Conservation (phyloP, 768 basidiomycete genomes). For the Podaxis sp. region DNA sequence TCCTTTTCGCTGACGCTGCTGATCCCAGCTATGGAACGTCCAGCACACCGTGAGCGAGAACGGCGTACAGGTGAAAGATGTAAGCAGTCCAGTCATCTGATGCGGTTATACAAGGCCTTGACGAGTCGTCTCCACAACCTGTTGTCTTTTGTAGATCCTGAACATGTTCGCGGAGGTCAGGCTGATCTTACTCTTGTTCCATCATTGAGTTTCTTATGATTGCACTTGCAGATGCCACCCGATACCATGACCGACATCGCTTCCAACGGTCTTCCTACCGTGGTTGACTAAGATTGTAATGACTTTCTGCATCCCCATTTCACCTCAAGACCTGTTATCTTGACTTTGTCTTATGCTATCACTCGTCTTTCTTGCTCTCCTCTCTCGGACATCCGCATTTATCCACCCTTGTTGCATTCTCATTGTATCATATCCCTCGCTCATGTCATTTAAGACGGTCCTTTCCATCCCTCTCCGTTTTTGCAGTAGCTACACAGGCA, state of each 20-base stretch:
- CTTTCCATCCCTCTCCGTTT: too few relatives aligned
- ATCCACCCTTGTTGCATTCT: background rate
- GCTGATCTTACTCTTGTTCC: background rate
- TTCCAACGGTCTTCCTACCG: background rate
- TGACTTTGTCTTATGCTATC: background rate
- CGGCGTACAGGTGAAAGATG: slow-evolving; percentile 64
- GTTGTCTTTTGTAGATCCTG: background rate
- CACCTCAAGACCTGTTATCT: background rate
- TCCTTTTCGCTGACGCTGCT: background rate
- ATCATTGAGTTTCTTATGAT: slow-evolving; percentile 37
- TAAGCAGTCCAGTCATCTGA: slow-evolving; percentile 50
- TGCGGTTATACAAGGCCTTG: background rate
- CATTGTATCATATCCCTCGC: background rate
- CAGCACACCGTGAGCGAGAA: background rate
- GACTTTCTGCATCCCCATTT: background rate
- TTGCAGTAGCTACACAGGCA: too few relatives aligned
- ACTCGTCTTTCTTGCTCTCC: background rate
- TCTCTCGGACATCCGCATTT: too few relatives aligned
- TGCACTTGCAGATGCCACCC: slow-evolving; percentile 51
- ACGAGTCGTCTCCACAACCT: background rate
- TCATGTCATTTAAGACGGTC: too few relatives aligned
- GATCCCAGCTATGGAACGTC: background rate
- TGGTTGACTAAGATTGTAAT: background rate
- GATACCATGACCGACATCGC: slow-evolving; percentile 33
- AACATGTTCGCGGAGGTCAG: background rate